Evolutionary conservation across 345 rosid genomes (phyloP).

Genomic region (Erysimum cheiranthoides): DNA sequence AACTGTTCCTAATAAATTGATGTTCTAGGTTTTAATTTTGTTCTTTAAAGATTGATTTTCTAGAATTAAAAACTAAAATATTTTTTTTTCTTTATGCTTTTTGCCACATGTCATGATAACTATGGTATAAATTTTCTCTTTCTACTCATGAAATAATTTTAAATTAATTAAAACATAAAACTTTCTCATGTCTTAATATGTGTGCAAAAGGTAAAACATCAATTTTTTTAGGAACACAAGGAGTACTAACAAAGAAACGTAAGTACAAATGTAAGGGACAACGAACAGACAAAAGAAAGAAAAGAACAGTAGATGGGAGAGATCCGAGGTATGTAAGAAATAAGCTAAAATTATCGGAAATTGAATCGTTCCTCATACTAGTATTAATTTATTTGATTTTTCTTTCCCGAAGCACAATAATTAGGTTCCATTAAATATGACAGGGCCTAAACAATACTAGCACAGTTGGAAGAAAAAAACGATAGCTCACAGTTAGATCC

Average conservation of each 20-base stretch:
- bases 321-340: conserved; percentile 40
- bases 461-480: neutral
- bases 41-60: no score
- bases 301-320: conserved; percentile 34
- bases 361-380: neutral
- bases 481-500: conserved; percentile 21
- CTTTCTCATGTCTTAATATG: no score
- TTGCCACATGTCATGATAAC: no score
- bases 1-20: no score
- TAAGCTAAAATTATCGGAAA: conserved; percentile 1
- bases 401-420: conserved; percentile 40
- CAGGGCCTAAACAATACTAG: conserved; percentile 28
- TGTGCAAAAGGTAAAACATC: no score
- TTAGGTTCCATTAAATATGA: conserved; percentile 34
- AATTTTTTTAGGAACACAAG: no score
- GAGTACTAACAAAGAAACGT: neutral
- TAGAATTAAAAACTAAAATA: no score
- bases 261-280: conserved; percentile 12
- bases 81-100: no score
- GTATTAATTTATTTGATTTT: conserved; percentile 3
- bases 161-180: no score
- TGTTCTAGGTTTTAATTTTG: no score
- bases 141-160: no score
- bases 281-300: conserved; percentile 24
- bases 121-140: no score